These are phyloP conservation scores for Usnea hakonensis DNA, from an alignment of 495 filamentous ascomycete species.

Conservation along the genomic window DNA sequence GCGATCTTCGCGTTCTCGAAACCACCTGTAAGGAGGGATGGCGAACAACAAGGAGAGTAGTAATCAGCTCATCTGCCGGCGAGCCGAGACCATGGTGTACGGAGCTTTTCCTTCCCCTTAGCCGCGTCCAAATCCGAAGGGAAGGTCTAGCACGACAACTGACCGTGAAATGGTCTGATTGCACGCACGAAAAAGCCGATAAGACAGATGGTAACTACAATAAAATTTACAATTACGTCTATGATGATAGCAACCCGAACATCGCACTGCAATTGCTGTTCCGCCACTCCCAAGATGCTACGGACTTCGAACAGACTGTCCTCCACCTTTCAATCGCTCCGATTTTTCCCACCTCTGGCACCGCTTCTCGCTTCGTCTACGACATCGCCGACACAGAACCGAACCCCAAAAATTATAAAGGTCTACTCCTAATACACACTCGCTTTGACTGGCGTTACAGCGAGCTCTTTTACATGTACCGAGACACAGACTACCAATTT, in stretches of 20 bases:
- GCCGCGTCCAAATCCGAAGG: slow-evolving; percentile 32
- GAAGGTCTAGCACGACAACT: slow-evolving; percentile 28
- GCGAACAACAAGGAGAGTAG: slow-evolving; percentile 35
- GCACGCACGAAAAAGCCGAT: slow-evolving; percentile 29
- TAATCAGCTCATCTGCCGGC: slow-evolving; percentile 36
- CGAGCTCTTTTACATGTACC: slow-evolving; percentile 32
- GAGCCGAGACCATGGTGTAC: slow-evolving; percentile 31
- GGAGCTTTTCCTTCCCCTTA: slow-evolving; percentile 36
- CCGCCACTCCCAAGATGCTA: slow-evolving; percentile 25
- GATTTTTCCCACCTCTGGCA: slow-evolving; percentile 24
- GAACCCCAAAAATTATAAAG: slow-evolving; percentile 36
- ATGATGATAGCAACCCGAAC: slow-evolving; percentile 34
- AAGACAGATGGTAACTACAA: slow-evolving; percentile 36
- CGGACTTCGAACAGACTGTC: slow-evolving; percentile 30
- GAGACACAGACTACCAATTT: slow-evolving; percentile 32
- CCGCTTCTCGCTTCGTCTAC: slow-evolving; percentile 29
- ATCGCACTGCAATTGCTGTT: slow-evolving; percentile 32
- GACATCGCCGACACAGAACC: slow-evolving; percentile 30
- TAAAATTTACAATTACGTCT: slow-evolving; percentile 31
- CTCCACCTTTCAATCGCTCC: slow-evolving; percentile 25
- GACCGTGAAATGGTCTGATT: slow-evolving; percentile 39
- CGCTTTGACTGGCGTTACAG: slow-evolving; percentile 29
- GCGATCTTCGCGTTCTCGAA: slow-evolving; percentile 38
- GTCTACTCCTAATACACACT: slow-evolving; percentile 26
- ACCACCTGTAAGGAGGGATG: slow-evolving; percentile 33